Conservation (phyloP, 2,329 filamentous ascomycete genomes). For the Periconia digitata region DNA sequence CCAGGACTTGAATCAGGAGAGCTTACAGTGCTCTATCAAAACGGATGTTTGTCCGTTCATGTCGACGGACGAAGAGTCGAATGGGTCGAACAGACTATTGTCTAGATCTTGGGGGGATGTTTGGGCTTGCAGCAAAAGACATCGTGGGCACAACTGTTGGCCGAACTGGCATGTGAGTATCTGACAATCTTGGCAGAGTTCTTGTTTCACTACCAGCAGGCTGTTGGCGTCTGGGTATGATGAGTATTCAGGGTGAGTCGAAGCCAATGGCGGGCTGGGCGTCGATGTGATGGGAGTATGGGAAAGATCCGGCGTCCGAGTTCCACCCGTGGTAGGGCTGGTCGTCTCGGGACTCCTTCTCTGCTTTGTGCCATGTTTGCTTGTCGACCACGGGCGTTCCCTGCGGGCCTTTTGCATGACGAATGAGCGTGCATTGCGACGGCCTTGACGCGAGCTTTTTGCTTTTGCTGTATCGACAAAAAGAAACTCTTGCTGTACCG, state of each 20-base stretch:
- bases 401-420: constrained; percentile 44
- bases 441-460: constrained; percentile 41
- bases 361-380: constrained; percentile 39
- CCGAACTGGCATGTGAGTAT: constrained; percentile 31
- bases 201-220: constrained; percentile 18
- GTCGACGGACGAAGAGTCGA: constrained; percentile 30
- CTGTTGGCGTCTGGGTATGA: constrained; percentile 16
- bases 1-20: background rate
- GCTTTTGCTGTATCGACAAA: constrained; percentile 42
- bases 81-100: constrained; percentile 36
- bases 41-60: constrained; percentile 30
- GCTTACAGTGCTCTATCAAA: constrained; percentile 42
- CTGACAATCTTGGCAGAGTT: constrained; percentile 33
- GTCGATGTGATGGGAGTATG: constrained; percentile 33
- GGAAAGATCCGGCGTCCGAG: constrained; percentile 28
- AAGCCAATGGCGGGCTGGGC: constrained; percentile 29
- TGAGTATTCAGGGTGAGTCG: constrained; percentile 21
- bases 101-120: constrained; percentile 24
- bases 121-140: constrained; percentile 22
- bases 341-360: constrained; percentile 26
- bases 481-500: constrained; percentile 39
- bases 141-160: constrained; percentile 33
- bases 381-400: constrained; percentile 43
- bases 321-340: constrained; percentile 29
- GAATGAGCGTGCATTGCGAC: constrained; percentile 44